These are phyloP conservation scores for Gaeumannomyces tritici DNA, from an alignment of 2,329 filamentous ascomycete genomes.

Conservation along the genomic window DNA sequence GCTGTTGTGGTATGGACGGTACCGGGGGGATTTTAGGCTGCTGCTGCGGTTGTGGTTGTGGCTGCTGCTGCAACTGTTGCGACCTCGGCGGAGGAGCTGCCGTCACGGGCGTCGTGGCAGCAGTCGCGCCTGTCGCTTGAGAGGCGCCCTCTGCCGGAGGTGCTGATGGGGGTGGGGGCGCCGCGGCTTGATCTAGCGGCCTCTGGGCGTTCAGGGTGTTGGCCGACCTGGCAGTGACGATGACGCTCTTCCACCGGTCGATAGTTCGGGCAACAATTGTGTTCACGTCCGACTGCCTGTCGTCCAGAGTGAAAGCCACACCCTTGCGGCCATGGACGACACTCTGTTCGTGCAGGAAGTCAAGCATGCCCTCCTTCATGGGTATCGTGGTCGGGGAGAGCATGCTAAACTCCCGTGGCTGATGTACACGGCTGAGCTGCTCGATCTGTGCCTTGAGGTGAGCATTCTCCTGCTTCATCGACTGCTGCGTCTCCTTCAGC, in stretches of 20 bases:
- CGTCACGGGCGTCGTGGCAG: background rate
- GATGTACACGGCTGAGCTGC: constrained; percentile 47
- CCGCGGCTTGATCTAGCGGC: constrained; percentile 27
- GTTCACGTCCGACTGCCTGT: constrained; percentile 41
- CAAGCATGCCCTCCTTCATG: constrained; percentile 37
- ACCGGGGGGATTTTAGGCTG: background rate
- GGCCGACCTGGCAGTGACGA: constrained; percentile 37
- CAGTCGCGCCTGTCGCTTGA: background rate
- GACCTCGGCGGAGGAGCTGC: background rate
- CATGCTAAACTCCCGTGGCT: constrained; percentile 49
- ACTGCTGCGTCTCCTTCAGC: constrained; percentile 38
- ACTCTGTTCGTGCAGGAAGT: constrained; percentile 35
- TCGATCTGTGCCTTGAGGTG: constrained; percentile 50
- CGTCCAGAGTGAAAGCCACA: constrained; percentile 38
- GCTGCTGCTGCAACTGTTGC: background rate
- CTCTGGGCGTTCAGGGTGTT: constrained; percentile 37
- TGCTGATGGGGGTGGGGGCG: constrained; percentile 3
- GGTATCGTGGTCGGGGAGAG: constrained; percentile 41
- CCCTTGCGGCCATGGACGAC: constrained; percentile 23
- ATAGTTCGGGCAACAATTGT: constrained; percentile 45
- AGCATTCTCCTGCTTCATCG: constrained; percentile 44
- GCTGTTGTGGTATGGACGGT: background rate
- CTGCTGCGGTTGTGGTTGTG: background rate
- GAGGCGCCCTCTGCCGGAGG: background rate
- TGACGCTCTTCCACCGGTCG: constrained; percentile 52